Conservation (phyloP, 2,329 filamentous ascomycete genomes). For the Cadophora malorum region DNA sequence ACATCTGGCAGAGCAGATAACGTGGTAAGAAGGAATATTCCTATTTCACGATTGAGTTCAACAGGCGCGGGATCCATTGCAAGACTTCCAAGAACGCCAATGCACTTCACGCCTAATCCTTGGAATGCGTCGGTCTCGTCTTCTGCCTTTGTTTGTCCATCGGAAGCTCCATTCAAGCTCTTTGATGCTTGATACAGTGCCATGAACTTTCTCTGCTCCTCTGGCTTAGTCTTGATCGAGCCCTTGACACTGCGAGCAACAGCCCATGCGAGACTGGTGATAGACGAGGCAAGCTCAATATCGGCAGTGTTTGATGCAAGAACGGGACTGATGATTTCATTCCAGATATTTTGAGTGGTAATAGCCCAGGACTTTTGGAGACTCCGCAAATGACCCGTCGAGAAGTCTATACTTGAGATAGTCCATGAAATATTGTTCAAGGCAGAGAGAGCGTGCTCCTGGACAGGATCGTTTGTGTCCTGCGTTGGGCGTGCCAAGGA, state of each 20-base stretch:
- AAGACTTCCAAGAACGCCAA: constrained; percentile 70
- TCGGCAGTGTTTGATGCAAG: constrained; percentile 67
- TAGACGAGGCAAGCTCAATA: constrained; percentile 64
- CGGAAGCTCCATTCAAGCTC: constrained; percentile 41
- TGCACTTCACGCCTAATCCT: constrained; percentile 67
- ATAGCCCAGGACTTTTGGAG: constrained; percentile 62
- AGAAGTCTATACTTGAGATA: constrained; percentile 65
- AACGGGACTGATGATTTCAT: constrained; percentile 60
- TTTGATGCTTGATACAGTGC: constrained; percentile 67
- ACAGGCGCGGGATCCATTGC: constrained; percentile 61
- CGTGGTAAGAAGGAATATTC: constrained; percentile 65
- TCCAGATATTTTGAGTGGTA: constrained; percentile 62
- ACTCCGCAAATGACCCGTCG: constrained; percentile 55
- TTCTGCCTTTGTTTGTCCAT: constrained; percentile 29
- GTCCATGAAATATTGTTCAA: constrained; percentile 74
- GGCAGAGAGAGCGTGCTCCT: constrained; percentile 61
- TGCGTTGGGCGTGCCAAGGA: constrained; percentile 31
- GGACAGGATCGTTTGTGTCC: constrained; percentile 51
- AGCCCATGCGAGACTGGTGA: constrained; percentile 71
- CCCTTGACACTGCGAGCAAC: constrained; percentile 62
- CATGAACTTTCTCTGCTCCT: constrained; percentile 69
- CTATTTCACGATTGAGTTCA: constrained; percentile 65
- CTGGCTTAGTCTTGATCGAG: constrained; percentile 54
- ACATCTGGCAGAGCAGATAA: constrained; percentile 59
- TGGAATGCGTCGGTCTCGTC: constrained; percentile 60